Conservation (phyloP, 345 rosid genomes). For the Dimocarpus longan region DNA sequence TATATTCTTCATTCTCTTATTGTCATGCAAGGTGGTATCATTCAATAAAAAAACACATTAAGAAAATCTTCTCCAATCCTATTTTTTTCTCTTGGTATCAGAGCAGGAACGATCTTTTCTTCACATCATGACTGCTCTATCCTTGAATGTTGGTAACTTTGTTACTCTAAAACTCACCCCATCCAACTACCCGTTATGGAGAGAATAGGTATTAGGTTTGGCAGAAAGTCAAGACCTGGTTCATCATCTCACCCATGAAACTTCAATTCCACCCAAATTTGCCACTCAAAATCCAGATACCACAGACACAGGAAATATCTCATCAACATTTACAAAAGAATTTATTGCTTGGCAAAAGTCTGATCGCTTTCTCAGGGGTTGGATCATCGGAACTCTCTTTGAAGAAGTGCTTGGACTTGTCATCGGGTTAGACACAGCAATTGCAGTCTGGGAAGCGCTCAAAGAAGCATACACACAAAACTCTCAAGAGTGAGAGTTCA, state of each 20-base stretch:
- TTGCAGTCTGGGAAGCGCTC: slow-evolving; percentile 5
- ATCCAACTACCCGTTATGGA: not conserved
- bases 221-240: no score
- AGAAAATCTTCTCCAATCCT: not conserved
- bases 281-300: not conserved
- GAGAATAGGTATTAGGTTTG: not conserved
- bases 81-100: not conserved
- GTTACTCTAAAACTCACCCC: not conserved
- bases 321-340: not conserved
- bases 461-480: not conserved
- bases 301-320: not conserved
- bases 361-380: slow-evolving; percentile 10
- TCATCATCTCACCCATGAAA: no score
- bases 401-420: slow-evolving; percentile 18
- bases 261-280: no score
- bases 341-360: slow-evolving; percentile 12
- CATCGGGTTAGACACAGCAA: slow-evolving; percentile 15
- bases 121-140: not conserved
- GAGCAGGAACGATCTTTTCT: not conserved
- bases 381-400: slow-evolving; percentile 18
- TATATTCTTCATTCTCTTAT: no score
- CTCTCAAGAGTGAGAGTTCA: slow-evolving; percentile 17
- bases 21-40: no score
- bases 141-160: not conserved
- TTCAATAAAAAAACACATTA: no score